Evolutionary conservation across 352 stramenopile genomes (phyloP).

Genomic region (Pythium dissotocum): DNA sequence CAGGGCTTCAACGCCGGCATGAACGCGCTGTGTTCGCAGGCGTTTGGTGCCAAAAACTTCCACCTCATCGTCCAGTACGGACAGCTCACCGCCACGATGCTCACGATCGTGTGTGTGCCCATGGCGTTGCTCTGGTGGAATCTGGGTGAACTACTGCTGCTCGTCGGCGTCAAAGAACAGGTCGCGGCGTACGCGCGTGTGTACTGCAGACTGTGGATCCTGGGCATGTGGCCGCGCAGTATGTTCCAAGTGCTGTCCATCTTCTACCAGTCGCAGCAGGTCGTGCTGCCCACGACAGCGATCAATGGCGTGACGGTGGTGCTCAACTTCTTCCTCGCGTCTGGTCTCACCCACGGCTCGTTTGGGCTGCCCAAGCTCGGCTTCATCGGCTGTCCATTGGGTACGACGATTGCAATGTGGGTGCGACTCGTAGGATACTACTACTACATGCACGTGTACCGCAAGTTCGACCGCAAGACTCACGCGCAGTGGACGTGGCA

Average conservation of each 20-base stretch:
- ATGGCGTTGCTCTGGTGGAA: conserved; percentile 80
- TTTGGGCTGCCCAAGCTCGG: conserved; percentile 42
- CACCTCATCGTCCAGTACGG: conserved; percentile 66
- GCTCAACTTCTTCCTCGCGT: conserved; percentile 37
- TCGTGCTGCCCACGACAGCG: conserved; percentile 65
- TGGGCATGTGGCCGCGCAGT: conserved; percentile 77
- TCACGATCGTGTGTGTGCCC: conserved; percentile 65
- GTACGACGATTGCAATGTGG: conserved; percentile 56
- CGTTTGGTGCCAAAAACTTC: conserved; percentile 84
- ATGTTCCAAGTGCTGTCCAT: conserved; percentile 77
- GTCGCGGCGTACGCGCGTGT: conserved; percentile 48
- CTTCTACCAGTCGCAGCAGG: conserved; percentile 84
- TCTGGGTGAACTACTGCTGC: conserved; percentile 51
- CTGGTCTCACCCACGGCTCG: conserved; percentile 32
- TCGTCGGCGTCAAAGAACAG: conserved; percentile 40
- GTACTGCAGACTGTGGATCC: conserved; percentile 68
- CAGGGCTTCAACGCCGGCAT: conserved; percentile 80
- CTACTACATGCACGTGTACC: conserved; percentile 70
- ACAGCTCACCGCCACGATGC: conserved; percentile 55
- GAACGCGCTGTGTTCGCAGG: conserved; percentile 82
- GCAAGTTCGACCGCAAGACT: conserved; percentile 36
- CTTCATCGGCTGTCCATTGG: conserved; percentile 49
- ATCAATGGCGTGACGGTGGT: conserved; percentile 61
- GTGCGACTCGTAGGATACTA: conserved; percentile 54
- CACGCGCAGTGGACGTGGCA: conserved; percentile 42